Conservation (phyloP, 1,139 yeast species). For the Magnusiomyces starmeri region DNA sequence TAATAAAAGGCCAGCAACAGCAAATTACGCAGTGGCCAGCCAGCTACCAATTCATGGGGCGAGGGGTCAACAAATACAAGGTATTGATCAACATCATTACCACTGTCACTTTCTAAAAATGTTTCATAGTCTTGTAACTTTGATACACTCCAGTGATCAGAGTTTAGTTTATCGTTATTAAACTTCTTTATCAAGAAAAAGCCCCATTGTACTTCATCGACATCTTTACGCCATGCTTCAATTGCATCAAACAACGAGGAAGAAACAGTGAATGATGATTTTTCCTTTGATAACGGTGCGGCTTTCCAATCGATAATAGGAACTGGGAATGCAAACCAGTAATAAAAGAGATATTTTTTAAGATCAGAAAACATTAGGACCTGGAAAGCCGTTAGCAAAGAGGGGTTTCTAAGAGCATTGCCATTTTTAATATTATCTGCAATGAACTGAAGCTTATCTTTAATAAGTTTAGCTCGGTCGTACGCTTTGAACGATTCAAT, state of each 20-base stretch:
- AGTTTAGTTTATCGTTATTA: neutral
- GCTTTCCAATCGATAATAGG: constrained; percentile 30
- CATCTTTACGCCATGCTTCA: constrained; percentile 19
- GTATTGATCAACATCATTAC: constrained; percentile 14
- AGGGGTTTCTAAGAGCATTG: constrained; percentile 36
- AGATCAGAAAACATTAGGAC: constrained; percentile 76
- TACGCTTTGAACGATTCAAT: constrained; percentile 69
- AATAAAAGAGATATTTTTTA: constrained; percentile 77
- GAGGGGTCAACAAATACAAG: constrained; percentile 62
- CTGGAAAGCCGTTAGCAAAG: constrained; percentile 43
- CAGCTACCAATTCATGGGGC: constrained; percentile 42
- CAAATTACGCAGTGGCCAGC: constrained; percentile 61
- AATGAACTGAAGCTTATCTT: constrained; percentile 38
- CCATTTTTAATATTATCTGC: constrained; percentile 31
- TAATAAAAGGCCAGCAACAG: constrained; percentile 37
- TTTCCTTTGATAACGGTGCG: constrained; percentile 16
- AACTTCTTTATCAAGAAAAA: constrained; percentile 26
- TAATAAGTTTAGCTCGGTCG: constrained; percentile 54
- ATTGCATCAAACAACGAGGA: neutral
- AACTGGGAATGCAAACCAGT: constrained; percentile 83
- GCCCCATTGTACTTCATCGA: constrained; percentile 23
- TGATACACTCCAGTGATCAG: constrained; percentile 29
- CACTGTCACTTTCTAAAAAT: constrained; percentile 19
- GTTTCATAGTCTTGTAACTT: constrained; percentile 20
- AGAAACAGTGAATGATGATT: neutral